Conservation (phyloP, 2,329 filamentous ascomycete species). For the Ascochyta pisi region DNA sequence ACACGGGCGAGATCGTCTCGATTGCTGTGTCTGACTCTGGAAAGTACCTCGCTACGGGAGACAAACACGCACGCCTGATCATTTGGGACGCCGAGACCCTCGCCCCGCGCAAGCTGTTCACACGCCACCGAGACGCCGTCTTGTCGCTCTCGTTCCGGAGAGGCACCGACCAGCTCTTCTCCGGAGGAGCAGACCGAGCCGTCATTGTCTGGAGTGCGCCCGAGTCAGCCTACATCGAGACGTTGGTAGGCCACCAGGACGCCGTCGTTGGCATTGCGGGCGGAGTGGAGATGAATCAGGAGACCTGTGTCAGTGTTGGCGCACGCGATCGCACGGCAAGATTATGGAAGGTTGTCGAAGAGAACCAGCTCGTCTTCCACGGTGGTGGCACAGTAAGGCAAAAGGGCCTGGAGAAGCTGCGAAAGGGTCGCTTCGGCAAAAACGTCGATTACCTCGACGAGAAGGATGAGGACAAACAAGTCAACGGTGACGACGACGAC, state of each 20-base stretch:
- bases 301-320: slow-evolving; percentile 90
- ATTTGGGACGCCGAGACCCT: slow-evolving; percentile 86
- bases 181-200: slow-evolving; percentile 86
- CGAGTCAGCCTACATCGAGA: slow-evolving; percentile 92
- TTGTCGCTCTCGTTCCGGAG: slow-evolving; percentile 85
- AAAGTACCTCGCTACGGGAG: slow-evolving; percentile 89
- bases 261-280: slow-evolving; percentile 79
- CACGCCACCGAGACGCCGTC: slow-evolving; percentile 89
- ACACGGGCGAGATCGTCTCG: slow-evolving; percentile 79
- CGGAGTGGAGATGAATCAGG: slow-evolving; percentile 68
- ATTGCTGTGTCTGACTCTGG: slow-evolving; percentile 90
- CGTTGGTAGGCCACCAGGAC: slow-evolving; percentile 94
- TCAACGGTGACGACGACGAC: slow-evolving; percentile 49
- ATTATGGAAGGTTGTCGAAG: slow-evolving; percentile 95
- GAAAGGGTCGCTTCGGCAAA: slow-evolving; percentile 45
- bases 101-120: slow-evolving; percentile 80
- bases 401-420: slow-evolving; percentile 48
- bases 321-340: slow-evolving; percentile 89
- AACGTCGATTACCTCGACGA: slow-evolving; percentile 45
- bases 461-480: slow-evolving; percentile 58
- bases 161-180: slow-evolving; percentile 90
- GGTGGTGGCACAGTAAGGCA: slow-evolving; percentile 68
- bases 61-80: slow-evolving; percentile 81
- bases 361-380: slow-evolving; percentile 93
- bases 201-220: slow-evolving; percentile 96